Conservation (phyloP, 208 protist genomes). For the Leishmania gerbilli region DNA sequence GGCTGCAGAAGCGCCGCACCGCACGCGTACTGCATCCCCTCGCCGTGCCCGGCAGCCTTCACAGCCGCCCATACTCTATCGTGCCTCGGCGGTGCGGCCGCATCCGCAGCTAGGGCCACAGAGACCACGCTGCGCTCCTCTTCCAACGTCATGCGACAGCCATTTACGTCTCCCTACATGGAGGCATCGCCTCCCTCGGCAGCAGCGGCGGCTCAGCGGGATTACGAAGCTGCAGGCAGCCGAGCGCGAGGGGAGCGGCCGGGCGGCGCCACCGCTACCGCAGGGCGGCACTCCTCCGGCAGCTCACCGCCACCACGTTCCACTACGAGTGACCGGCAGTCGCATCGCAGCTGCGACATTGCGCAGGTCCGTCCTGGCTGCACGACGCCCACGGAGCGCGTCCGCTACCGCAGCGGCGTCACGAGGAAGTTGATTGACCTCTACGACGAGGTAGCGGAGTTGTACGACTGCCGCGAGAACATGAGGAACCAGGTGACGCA, state of each 20-base stretch:
- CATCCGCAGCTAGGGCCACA: no score
- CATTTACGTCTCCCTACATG: not conserved
- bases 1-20: not conserved
- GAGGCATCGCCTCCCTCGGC: not conserved
- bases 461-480: constrained; percentile 50
- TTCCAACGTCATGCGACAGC: not conserved
- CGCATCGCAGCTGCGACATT: constrained; percentile 10
- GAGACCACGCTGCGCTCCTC: not conserved
- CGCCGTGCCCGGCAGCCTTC: not conserved
- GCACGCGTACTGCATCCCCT: not conserved
- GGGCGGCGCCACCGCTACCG: not conserved
- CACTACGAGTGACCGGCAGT: not conserved
- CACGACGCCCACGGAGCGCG: constrained; percentile 25
- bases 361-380: constrained; percentile 24
- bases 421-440: constrained; percentile 59
- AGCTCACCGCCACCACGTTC: constrained; percentile 3
- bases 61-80: not conserved
- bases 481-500: constrained; percentile 45
- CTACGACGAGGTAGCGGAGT: constrained; percentile 50
- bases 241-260: not conserved
- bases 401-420: constrained; percentile 61
- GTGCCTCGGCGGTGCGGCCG: not conserved
- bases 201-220: not conserved
- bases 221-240: not conserved
- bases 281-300: not conserved